Base-by-base conservation (phyloP, 768 basidiomycete species). In the Lentinula guzmanii region DNA sequence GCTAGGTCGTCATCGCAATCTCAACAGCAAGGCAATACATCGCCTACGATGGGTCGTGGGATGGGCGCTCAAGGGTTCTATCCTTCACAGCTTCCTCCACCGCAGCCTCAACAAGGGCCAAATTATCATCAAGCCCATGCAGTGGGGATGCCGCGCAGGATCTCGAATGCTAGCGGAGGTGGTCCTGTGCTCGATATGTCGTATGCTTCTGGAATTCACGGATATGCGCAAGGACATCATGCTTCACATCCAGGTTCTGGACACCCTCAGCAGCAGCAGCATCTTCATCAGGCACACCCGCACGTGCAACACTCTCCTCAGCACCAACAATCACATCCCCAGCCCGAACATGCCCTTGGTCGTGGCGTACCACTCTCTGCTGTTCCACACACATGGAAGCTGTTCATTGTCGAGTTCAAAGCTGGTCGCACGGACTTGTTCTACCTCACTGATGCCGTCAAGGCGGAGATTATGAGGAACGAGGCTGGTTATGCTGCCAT, bases 371-470 rank as follows among this genome's bases (percentile, higher is more conserved):
- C 95, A 0, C 81, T 98, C 16, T 86, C 89, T 70, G 74, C 89
- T 52, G 87, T 99, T 45, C 89, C 95, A 0, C 71, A 89, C 11
- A 85, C 86, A 39, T 92, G 90, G 79, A 93, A 91, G n/a, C 82
- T 99, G 7, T 98, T 85, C 80, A 95, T 98, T 67, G 90, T 98
- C 67, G 91, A 97, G 72, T 99, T 99, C 82, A 99, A 98, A 75
- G 95, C 95, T 0, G 93, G 94, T 0, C 86, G 96, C 43, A 94
- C 94, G 64, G 96, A 98, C 72, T 76, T 99, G 31, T 98, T 95
- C 75, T 98, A 97, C 72, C 81, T 88, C 63, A 89, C 87, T 0
- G 91, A 95, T 68, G 78, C 81, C 63, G 69, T 79, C 67, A 68
- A 83, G 42, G 76, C 81, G 39, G 59, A 60, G 21, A 60, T 60